Base-by-base conservation (phyloP, 345 rosid species). In the Citrus inodora region DNA sequence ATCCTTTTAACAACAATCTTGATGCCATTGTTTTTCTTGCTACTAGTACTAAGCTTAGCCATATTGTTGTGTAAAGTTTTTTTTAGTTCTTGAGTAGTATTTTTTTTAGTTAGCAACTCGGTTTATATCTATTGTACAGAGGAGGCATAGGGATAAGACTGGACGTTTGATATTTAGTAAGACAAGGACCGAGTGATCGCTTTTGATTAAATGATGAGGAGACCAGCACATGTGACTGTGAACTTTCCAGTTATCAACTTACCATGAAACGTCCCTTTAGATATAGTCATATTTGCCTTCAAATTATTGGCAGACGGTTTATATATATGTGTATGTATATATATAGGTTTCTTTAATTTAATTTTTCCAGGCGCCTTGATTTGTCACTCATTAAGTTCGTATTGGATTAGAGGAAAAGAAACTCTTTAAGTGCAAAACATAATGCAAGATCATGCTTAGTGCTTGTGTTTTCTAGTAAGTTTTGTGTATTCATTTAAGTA, bases 151-250 rank as follows among this genome's bases (percentile, higher is more conserved):
- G 17, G 78, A 35, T 71, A 55, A 56, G 70, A 72, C 3, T 63
- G 28, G 66, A 27, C 11, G 55, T 37, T n/a, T 7, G 79, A 28
- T 66, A 76, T n/a, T 24, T 13, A 66, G 46, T 37, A 17, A 9
- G 38, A 14, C 37, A 28, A 1, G 37, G 67, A 16, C 67, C 24
- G 35, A 24, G 53, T 24, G 67, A 38, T 37, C 56, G 40, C 63
- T 7, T 30, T 28, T 30, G 42, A 37, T 37, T 59, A 17, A 53
- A 17, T 37, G 27, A n/a, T 16, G 76, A 65, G 81, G 74, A 80
- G 83, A 80, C 83, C 79, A 73, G 27, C 7, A 77, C 86, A 83
- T 80, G 86, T 83, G 86, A 63, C 7, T 33, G 66, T 30, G 60
- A 37, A 48, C 77, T 10, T 37, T 76, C 72, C 4, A 40, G 76